Evolutionary conservation across 345 rosid genomes (phyloP), one percentile per base, ranked within the genome.

Genomic region (Erucastrum elatum): DNA sequence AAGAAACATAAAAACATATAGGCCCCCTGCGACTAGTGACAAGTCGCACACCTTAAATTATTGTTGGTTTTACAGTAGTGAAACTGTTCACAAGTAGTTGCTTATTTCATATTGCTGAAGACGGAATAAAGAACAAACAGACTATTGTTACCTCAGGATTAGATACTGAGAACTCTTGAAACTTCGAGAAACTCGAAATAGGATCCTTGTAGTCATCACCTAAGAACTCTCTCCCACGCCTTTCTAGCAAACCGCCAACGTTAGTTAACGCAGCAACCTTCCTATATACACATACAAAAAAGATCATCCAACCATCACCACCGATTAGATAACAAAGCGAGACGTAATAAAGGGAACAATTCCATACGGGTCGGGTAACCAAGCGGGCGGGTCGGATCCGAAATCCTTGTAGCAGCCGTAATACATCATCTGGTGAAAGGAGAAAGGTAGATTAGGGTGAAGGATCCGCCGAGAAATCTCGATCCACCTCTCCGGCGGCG

Each of bases 301-400:
- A 9, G 37, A 41, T 8, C 37, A 34, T 34, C 37, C 34, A 31
- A 34, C 37, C 34, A 31, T 4, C 34, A 31, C 34, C 37, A 34
- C 37, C 37, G 37, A 34, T 34, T 34, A 34, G 7, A 34, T 34
- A 34, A 34, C 37, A 34, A 34, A 34, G 37, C 37, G 37, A 34
- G 7, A 34, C 37, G 37, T 34, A 8, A 34, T 34, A 34, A 34
- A 33, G 7, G 7, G 37, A 34, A 8, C 37, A 5, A 34, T 34
- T 34, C 5, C 41, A 8, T 35, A 95, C 99, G 86, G 89, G 81
- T 90, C 88, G 74, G 97, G 98, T 16, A 86, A 66, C 99, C 99
- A 95, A 69, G 96, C 94, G 33, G 98, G 94, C 3, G 96, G 96
- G 77, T 93, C 96, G 75, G 93, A 83, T 55, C 98, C 97, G 74